Percentiles rank a stretch among this genome's conserved stretches.
phyloP scores from a whole-genome alignment of 805 yeast species.

The Citeromyces nyonsensis region DNA sequence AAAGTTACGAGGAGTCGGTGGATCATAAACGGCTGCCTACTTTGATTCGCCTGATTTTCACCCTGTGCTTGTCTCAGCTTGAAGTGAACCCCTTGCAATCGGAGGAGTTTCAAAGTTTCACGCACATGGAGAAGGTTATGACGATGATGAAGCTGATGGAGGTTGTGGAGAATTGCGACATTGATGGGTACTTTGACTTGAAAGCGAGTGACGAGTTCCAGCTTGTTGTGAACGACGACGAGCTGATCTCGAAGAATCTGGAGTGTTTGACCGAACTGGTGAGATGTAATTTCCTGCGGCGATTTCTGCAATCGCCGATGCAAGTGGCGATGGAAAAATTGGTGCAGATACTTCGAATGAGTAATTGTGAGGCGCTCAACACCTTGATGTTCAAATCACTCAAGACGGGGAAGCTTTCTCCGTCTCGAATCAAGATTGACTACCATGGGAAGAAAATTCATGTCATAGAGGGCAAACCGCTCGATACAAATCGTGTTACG shows the following conservation, averaged over 20 bases:
- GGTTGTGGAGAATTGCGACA: neutral
- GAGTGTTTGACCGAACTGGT: slow-evolving; percentile 9
- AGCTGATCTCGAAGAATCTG: slow-evolving; percentile 1
- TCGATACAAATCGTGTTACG: slow-evolving; percentile 1
- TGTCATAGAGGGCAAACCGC: neutral
- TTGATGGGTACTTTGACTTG: neutral
- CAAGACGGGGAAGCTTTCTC: slow-evolving; percentile 9
- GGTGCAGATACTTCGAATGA: slow-evolving; percentile 6
- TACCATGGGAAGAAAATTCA: slow-evolving; percentile 7
- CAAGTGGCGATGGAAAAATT: slow-evolving; percentile 9
- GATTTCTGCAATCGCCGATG: slow-evolving; percentile 8
- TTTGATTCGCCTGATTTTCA: slow-evolving; percentile 44
- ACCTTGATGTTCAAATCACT: slow-evolving; percentile 10
- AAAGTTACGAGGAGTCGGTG: slow-evolving; percentile 37
- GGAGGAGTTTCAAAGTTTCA: slow-evolving; percentile 38
- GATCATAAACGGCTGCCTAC: slow-evolving; percentile 40
- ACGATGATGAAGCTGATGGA: neutral
- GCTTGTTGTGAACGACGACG: slow-evolving; percentile 2
- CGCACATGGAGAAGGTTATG: slow-evolving; percentile 1
- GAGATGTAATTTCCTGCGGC: slow-evolving; percentile 9
- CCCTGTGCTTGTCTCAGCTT: slow-evolving; percentile 46
- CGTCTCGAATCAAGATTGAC: slow-evolving; percentile 10
- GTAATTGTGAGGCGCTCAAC: slow-evolving; percentile 8
- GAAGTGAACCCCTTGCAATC: slow-evolving; percentile 61
- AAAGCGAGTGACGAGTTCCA: neutral